phyloP scores from a whole-genome alignment of 108 stramenopile genomes.

The Chaetoceros tenuissimus region DNA sequence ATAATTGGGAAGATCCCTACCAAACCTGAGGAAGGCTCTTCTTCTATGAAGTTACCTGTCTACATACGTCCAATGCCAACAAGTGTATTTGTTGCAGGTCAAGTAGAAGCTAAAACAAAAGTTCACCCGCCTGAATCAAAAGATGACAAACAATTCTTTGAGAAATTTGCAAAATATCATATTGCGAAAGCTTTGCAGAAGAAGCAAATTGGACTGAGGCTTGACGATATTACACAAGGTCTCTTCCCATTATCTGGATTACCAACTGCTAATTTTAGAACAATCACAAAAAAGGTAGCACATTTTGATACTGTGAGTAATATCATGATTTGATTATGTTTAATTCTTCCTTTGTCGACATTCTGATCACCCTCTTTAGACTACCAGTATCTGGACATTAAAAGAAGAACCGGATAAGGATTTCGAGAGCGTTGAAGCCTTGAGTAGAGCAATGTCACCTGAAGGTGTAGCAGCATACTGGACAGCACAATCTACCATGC shows the following conservation, averaged over 20 bases:
- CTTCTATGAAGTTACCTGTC: slow-evolving; percentile 31
- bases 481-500: slow-evolving; percentile 43
- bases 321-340: too few species aligned
- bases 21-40: neutral
- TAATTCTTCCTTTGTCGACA: too few species aligned
- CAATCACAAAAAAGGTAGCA: slow-evolving; percentile 70
- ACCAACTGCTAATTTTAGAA: slow-evolving; percentile 44
- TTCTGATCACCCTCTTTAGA: too few species aligned
- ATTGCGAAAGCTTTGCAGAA: slow-evolving; percentile 50
- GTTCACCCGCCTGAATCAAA: slow-evolving; percentile 73
- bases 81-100: slow-evolving; percentile 68
- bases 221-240: slow-evolving; percentile 59
- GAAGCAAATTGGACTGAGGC: slow-evolving; percentile 45
- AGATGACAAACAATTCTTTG: slow-evolving; percentile 74
- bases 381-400: slow-evolving; percentile 60
- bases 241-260: slow-evolving; percentile 50
- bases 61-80: slow-evolving; percentile 65
- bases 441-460: slow-evolving; percentile 44
- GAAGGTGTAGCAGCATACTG: slow-evolving; percentile 77
- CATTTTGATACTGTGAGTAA: slow-evolving; percentile 58
- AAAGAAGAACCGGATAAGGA: slow-evolving; percentile 62
- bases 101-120: slow-evolving; percentile 69
- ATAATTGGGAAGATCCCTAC: slow-evolving; percentile 44
- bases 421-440: slow-evolving; percentile 66
- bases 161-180: slow-evolving; percentile 68